A percentile compares a stretch with the other conserved stretches of the same genome.
Evolutionary conservation across 257 asterid genomes (phyloP).

Genomic region (Echites panduratus): DNA sequence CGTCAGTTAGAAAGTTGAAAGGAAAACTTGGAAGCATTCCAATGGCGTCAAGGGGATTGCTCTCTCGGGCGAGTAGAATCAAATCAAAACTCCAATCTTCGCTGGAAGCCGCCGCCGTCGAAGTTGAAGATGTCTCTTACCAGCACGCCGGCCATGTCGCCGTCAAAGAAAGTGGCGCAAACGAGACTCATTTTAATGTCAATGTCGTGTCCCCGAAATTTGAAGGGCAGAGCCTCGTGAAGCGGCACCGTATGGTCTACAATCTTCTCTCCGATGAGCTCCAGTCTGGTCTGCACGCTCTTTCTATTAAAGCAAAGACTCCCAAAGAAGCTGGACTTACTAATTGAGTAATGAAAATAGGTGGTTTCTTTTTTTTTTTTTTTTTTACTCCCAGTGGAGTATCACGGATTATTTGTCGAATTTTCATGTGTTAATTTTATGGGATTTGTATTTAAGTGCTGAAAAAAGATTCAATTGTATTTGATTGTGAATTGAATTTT

Average conservation of each 20-base stretch:
- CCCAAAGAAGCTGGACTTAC: constrained; percentile 58
- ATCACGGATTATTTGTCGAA: neutral
- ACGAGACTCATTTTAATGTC: constrained; percentile 83
- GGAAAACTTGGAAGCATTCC: neutral
- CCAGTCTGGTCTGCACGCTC: constrained; percentile 79
- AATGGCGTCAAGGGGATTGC: constrained; percentile 63
- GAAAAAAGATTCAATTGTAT: neutral
- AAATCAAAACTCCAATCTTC: constrained; percentile 69
- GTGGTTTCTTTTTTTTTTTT: neutral
- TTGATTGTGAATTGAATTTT: neutral
- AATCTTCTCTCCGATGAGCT: constrained; percentile 85
- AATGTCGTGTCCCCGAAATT: constrained; percentile 58
- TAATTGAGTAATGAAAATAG: neutral
- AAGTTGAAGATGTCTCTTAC: constrained; percentile 84
- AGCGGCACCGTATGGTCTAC: constrained; percentile 84
- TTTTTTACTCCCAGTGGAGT: neutral
- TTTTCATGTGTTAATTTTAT: neutral
- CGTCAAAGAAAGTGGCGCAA: constrained; percentile 49
- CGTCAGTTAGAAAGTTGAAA: neutral
- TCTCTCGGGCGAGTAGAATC: constrained; percentile 62
- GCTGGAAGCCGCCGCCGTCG: constrained; percentile 55
- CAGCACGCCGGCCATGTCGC: constrained; percentile 97
- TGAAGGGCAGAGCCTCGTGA: constrained; percentile 72
- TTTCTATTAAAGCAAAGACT: constrained; percentile 77
- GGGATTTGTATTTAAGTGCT: neutral